A percentile compares a stretch with the other conserved stretches of the same genome.
These are phyloP conservation scores for Mycena latifolia DNA, from an alignment of 768 basidiomycete species.

Conservation along the genomic window DNA sequence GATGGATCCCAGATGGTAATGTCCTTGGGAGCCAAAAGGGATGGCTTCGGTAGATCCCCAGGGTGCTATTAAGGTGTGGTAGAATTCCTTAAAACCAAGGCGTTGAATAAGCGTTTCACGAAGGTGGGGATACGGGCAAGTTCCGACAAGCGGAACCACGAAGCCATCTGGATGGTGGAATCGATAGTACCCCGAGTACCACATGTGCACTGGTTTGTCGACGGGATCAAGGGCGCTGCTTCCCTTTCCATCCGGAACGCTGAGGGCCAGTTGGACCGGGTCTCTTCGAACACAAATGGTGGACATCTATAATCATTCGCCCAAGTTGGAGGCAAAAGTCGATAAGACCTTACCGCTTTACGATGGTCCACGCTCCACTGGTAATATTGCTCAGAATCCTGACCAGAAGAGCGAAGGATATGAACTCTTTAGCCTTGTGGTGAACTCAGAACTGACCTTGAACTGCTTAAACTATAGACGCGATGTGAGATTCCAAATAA, in stretches of 20 bases:
- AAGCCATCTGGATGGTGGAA: background rate
- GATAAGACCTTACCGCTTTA: background rate
- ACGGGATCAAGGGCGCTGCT: background rate
- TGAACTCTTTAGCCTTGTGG: background rate
- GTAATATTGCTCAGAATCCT: background rate
- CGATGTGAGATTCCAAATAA: background rate
- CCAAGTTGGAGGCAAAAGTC: too few species aligned
- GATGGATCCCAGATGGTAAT: background rate
- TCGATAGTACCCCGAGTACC: background rate
- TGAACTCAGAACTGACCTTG: background rate
- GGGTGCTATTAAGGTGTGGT: background rate
- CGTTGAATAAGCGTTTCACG: background rate
- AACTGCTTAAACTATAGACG: conserved; percentile 10
- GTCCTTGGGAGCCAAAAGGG: background rate
- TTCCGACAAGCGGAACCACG: background rate
- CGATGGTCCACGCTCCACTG: background rate
- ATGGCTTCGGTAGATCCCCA: background rate
- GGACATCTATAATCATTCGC: too few species aligned
- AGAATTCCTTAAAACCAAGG: background rate
- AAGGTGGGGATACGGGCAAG: background rate
- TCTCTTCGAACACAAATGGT: conserved; percentile 12
- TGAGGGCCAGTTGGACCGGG: background rate
- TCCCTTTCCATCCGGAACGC: background rate
- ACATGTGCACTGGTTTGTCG: background rate
- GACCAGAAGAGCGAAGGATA: too few species aligned